Conservation (phyloP, 768 basidiomycete species). For the Leccinum obscurum region DNA sequence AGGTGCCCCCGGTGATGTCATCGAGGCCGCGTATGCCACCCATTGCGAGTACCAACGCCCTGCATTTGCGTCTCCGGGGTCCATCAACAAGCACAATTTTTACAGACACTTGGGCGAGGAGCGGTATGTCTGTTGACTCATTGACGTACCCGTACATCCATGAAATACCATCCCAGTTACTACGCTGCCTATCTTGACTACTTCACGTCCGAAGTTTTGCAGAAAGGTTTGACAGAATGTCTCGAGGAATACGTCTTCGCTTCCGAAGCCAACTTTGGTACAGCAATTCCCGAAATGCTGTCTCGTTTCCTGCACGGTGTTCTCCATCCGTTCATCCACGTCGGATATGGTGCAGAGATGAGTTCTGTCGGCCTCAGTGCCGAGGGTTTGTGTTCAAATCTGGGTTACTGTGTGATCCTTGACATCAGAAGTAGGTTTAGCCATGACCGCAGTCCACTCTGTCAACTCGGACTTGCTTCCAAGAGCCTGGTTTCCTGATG, state of each 20-base stretch:
- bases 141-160: neutral
- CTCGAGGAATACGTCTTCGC: slow-evolving; percentile 63
- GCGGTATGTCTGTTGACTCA: slow-evolving; percentile 38
- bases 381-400: slow-evolving; percentile 49
- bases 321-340: slow-evolving; percentile 65
- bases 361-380: slow-evolving; percentile 55
- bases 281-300: slow-evolving; percentile 43
- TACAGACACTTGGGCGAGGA: slow-evolving; percentile 57
- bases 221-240: slow-evolving; percentile 42
- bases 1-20: slow-evolving; percentile 47
- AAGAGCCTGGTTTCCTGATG: slow-evolving; percentile 25
- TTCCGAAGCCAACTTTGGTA: slow-evolving; percentile 41
- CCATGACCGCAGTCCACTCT: slow-evolving; percentile 43
- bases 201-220: slow-evolving; percentile 45
- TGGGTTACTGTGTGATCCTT: slow-evolving; percentile 37
- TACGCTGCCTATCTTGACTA: slow-evolving; percentile 60
- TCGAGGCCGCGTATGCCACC: slow-evolving; percentile 43
- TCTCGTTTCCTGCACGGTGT: slow-evolving; percentile 55
- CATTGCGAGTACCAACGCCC: slow-evolving; percentile 41
- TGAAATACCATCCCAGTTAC: slow-evolving; percentile 39
- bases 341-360: slow-evolving; percentile 65
- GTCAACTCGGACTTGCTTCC: slow-evolving; percentile 19
- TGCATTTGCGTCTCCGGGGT: slow-evolving; percentile 30
- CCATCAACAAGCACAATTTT: slow-evolving; percentile 42
- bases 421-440: slow-evolving; percentile 46